Evolutionary conservation across 176 grass and related monocot species (phyloP).

Genomic region (Ampelocalamus luodianensis): DNA sequence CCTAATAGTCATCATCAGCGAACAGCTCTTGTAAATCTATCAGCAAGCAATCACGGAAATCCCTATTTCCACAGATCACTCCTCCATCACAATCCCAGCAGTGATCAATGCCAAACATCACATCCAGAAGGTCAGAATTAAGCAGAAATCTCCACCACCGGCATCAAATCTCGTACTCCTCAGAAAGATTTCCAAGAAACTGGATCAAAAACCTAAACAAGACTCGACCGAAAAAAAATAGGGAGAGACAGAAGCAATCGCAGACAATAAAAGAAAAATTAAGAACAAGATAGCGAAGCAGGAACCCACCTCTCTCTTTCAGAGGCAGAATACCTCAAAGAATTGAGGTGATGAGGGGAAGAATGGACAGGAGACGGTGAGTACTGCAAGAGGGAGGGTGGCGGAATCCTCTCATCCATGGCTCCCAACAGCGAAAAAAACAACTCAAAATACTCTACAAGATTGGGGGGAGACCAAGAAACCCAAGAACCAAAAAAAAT

Average conservation of each 20-base stretch:
- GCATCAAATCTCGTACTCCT: slow-evolving; percentile 55
- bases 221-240: slow-evolving; percentile 28
- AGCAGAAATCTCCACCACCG: slow-evolving; percentile 44
- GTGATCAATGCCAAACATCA: slow-evolving; percentile 43
- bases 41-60: slow-evolving; percentile 29
- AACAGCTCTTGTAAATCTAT: slow-evolving; percentile 40
- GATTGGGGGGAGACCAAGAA: slow-evolving; percentile 25
- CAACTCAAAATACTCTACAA: slow-evolving; percentile 19
- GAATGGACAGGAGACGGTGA: slow-evolving; percentile 89
- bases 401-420: slow-evolving; percentile 94
- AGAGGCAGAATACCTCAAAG: slow-evolving; percentile 89
- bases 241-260: slow-evolving; percentile 20
- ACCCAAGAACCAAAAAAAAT: slow-evolving; percentile 38
- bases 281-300: slow-evolving; percentile 40
- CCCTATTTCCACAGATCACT: slow-evolving; percentile 51
- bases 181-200: slow-evolving; percentile 43
- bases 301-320: slow-evolving; percentile 85
- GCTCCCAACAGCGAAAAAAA: slow-evolving; percentile 30
- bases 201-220: slow-evolving; percentile 50
- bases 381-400: slow-evolving; percentile 79
- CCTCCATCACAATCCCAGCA: slow-evolving; percentile 39
- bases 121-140: slow-evolving; percentile 48
- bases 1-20: slow-evolving; percentile 7
- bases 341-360: slow-evolving; percentile 77
- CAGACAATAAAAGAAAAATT: not conserved